Conservation (phyloP, 441 rosid species). For the Pelargonium exstipulatum region DNA sequence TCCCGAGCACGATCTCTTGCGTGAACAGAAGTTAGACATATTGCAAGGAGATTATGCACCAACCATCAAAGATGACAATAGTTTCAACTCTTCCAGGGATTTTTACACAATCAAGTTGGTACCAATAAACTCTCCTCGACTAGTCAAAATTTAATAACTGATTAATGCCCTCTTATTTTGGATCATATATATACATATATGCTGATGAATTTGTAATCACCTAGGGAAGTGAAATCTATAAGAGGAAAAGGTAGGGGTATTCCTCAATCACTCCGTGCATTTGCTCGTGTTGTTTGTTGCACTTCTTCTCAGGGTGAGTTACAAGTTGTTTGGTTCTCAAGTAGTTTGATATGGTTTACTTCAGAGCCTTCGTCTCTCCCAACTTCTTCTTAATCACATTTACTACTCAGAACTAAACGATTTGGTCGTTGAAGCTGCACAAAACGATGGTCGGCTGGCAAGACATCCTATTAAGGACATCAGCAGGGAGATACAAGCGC, state of each 20-base stretch:
- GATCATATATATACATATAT: neutral
- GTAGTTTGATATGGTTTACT: constrained; percentile 13
- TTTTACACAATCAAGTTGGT: constrained; percentile 68
- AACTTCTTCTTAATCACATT: constrained; percentile 1
- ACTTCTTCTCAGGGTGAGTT: constrained; percentile 46
- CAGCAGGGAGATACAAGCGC: constrained; percentile 56
- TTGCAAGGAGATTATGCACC: constrained; percentile 43
- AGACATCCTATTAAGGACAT: constrained; percentile 48
- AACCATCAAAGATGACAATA: constrained; percentile 33
- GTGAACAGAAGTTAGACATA: constrained; percentile 48
- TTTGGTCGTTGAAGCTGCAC: constrained; percentile 60
- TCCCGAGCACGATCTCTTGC: constrained; percentile 43
- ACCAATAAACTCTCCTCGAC: constrained; percentile 19
- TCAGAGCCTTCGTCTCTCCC: constrained; percentile 6
- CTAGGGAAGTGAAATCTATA: constrained; percentile 68
- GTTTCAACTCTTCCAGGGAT: constrained; percentile 34
- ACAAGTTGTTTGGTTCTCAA: constrained; percentile 18
- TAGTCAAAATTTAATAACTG: neutral
- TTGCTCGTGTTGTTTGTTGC: constrained; percentile 66
- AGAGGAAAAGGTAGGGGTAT: constrained; percentile 70
- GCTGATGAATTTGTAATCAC: constrained; percentile 19
- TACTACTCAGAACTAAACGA: constrained; percentile 46
- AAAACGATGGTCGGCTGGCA: constrained; percentile 73
- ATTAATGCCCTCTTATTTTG: neutral
- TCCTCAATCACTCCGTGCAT: constrained; percentile 78